Percentiles rank a stretch among this genome's conserved stretches.
Evolutionary conservation across 129 eudicot genomes (phyloP).

Genomic region (Flaveria brownii): DNA sequence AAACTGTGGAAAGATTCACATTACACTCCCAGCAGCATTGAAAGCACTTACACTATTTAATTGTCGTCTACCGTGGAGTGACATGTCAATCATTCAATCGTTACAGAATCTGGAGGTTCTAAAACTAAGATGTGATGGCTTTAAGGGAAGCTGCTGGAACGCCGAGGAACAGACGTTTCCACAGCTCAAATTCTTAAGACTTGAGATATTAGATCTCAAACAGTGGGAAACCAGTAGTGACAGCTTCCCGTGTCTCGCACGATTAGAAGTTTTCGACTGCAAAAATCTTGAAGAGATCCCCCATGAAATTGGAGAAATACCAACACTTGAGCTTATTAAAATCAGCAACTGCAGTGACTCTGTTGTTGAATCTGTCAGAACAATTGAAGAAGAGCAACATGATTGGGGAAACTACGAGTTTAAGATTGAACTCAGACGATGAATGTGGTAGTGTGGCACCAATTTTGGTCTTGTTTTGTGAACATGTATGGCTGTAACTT

Average conservation of each 20-base stretch:
- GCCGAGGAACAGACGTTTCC: slow-evolving; percentile 36
- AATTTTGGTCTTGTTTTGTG: too few relatives aligned
- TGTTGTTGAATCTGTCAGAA: background rate
- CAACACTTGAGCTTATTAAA: slow-evolving; percentile 32
- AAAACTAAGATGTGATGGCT: slow-evolving; percentile 24
- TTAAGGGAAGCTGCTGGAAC: slow-evolving; percentile 42
- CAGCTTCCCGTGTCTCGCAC: slow-evolving; percentile 31
- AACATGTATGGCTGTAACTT: background rate
- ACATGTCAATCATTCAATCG: slow-evolving; percentile 33
- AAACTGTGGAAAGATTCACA: background rate
- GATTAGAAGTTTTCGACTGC: slow-evolving; percentile 23
- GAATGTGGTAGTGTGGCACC: too few relatives aligned
- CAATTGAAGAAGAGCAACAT: slow-evolving; percentile 16
- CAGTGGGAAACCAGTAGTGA: slow-evolving; percentile 20
- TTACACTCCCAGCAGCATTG: slow-evolving; percentile 33
- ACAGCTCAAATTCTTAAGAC: slow-evolving; percentile 28
- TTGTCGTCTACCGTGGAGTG: slow-evolving; percentile 30
- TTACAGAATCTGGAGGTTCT: slow-evolving; percentile 52
- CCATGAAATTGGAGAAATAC: slow-evolving; percentile 25
- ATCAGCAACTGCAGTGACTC: background rate
- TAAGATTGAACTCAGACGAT: background rate
- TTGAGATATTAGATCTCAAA: slow-evolving; percentile 10
- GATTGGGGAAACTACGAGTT: slow-evolving; percentile 19
- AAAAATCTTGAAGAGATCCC: slow-evolving; percentile 29
- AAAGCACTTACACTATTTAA: slow-evolving; percentile 30